These are phyloP conservation scores for Hamigera avellanea DNA, from an alignment of 495 filamentous ascomycete genomes.

Conservation along the genomic window DNA sequence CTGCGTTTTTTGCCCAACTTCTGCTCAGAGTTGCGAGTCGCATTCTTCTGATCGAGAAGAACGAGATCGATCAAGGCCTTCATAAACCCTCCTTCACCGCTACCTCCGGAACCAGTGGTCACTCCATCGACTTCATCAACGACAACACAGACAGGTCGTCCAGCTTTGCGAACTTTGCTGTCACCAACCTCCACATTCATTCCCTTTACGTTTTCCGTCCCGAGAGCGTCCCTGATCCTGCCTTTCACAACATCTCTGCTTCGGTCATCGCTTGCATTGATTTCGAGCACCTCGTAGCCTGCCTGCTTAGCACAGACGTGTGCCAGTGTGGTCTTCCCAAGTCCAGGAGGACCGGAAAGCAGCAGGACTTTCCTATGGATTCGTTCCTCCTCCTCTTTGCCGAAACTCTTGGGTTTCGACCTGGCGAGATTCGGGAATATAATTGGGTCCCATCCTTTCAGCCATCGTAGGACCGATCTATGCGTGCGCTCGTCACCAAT, in stretches of 20 bases:
- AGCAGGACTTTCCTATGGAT: constrained; percentile 77
- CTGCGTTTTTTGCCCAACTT: constrained; percentile 43
- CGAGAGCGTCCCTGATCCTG: constrained; percentile 74
- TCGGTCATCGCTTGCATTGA: constrained; percentile 88
- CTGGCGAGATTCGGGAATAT: constrained; percentile 70
- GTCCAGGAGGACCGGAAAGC: constrained; percentile 78
- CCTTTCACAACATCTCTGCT: constrained; percentile 95
- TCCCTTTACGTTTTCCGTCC: constrained; percentile 83
- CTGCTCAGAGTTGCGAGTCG: constrained; percentile 26
- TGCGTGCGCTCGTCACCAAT: constrained; percentile 93
- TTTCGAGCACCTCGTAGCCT: constrained; percentile 91
- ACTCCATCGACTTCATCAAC: constrained; percentile 97
- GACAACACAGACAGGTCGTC: constrained; percentile 80
- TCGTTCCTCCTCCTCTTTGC: constrained; percentile 40
- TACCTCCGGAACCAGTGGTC: constrained; percentile 59
- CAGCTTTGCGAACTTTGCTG: constrained; percentile 58
- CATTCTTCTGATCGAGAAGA: constrained; percentile 72
- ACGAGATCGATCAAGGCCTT: constrained; percentile 89
- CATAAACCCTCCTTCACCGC: constrained; percentile 78
- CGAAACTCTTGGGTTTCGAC: constrained; percentile 33
- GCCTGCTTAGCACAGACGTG: constrained; percentile 94
- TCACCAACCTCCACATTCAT: constrained; percentile 52
- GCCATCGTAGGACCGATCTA: constrained; percentile 80
- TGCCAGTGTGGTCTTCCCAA: constrained; percentile 92
- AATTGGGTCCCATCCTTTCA: constrained; percentile 86